phyloP scores from a whole-genome alignment of 768 basidiomycete species.

The Russula lepida region DNA sequence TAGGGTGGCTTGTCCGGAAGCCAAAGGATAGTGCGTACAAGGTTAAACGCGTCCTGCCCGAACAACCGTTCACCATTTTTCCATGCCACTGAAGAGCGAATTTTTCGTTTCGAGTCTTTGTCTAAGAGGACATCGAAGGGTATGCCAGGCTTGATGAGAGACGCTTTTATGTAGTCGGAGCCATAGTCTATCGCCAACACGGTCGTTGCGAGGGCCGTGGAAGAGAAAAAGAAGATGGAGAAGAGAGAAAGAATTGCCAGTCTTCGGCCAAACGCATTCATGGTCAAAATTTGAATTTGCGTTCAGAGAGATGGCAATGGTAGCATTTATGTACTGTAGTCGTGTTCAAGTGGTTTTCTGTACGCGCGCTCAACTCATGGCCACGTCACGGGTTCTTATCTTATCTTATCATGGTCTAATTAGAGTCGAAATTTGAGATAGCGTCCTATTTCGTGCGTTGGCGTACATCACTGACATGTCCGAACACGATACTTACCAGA shows the following conservation, averaged over 20 bases:
- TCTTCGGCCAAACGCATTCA: conserved; percentile 9
- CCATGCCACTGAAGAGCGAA: conserved; percentile 84
- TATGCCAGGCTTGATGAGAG: conserved; percentile 86
- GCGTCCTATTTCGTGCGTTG: not conserved
- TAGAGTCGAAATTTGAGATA: not conserved
- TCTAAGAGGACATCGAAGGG: conserved; percentile 96
- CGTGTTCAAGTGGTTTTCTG: not conserved
- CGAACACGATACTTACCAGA: conserved; percentile 11
- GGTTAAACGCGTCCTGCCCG: conserved; percentile 78
- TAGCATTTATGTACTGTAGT: conserved; percentile 5
- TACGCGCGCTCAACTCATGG: not conserved
- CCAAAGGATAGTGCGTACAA: conserved; percentile 45
- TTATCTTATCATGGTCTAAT: conserved; percentile 2
- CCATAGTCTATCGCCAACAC: conserved; percentile 98
- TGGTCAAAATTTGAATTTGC: conserved; percentile 1
- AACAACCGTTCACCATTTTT: conserved; percentile 86
- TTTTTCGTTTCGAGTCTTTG: conserved; percentile 95
- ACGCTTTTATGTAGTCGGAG: conserved; percentile 94
- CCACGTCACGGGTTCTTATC: conserved; percentile 19
- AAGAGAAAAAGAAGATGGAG: conserved; percentile 23
- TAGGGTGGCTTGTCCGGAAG: not conserved
- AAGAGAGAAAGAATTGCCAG: conserved; percentile 11
- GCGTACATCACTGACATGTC: conserved; percentile 2
- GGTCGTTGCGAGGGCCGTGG: conserved; percentile 38
- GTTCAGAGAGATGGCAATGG: conserved; percentile 1